These are phyloP conservation scores for Fusarium subtropicale DNA, from an alignment of 2,329 filamentous ascomycete genomes.

Conservation along the genomic window DNA sequence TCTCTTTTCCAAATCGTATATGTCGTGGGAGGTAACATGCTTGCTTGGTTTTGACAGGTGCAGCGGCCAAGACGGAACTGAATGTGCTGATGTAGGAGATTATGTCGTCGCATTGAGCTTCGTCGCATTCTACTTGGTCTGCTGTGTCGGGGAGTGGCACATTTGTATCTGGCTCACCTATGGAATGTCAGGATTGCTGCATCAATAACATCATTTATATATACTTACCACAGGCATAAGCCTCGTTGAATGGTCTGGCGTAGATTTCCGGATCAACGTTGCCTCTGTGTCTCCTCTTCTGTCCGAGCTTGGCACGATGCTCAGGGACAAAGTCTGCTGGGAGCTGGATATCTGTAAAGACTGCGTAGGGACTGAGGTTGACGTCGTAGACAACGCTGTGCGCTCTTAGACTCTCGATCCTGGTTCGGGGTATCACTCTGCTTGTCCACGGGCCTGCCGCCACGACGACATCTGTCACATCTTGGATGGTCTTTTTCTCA, in stretches of 20 bases:
- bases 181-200: background rate
- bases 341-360: slow-evolving; percentile 88
- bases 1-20: slow-evolving; percentile 67
- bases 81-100: slow-evolving; percentile 79
- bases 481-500: slow-evolving; percentile 52
- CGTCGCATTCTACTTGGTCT: slow-evolving; percentile 80
- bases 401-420: slow-evolving; percentile 69
- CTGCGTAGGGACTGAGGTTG: slow-evolving; percentile 76
- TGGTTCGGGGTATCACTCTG: slow-evolving; percentile 66
- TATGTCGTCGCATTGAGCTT: slow-evolving; percentile 83
- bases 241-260: slow-evolving; percentile 85
- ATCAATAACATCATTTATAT: background rate
- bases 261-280: slow-evolving; percentile 92
- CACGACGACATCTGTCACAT: slow-evolving; percentile 66
- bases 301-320: slow-evolving; percentile 60
- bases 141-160: slow-evolving; percentile 81
- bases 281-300: slow-evolving; percentile 66
- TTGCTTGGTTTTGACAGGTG: slow-evolving; percentile 79
- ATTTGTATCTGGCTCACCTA: slow-evolving; percentile 79
- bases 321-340: slow-evolving; percentile 71
- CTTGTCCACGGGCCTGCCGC: slow-evolving; percentile 74
- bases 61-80: slow-evolving; percentile 72
- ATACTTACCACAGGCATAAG: slow-evolving; percentile 85
- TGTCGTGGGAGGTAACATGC: slow-evolving; percentile 94
- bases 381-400: slow-evolving; percentile 75